Evolutionary conservation across 768 basidiomycete species (phyloP), one percentile per base, ranked within the genome.

Genomic region (Suillus ampliporus): DNA sequence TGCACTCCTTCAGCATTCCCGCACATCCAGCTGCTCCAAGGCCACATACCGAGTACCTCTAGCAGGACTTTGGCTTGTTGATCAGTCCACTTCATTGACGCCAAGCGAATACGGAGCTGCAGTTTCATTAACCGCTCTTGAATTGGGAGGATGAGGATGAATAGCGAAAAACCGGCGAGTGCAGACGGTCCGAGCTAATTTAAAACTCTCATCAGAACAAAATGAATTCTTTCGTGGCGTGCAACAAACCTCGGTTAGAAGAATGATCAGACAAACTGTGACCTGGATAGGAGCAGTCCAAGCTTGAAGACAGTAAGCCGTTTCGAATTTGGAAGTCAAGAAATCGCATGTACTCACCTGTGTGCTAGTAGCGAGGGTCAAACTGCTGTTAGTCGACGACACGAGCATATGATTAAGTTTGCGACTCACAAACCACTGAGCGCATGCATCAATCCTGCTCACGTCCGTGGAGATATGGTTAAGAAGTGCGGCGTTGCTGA

Each of bases 201-300:
- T 60, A 19, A 11, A 58, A 21, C n/a, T 44, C 7, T 50, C 26
- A 54, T 60, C 17, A 13, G 35, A n/a, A 19, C 19, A 6, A 19
- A 13, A n/a, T 43, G 3, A n/a, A 43, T n/a, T 10, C n/a, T 19
- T 8, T 19, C 1, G 6, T n/a, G 23, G 14, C 2, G 13, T 35
- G 28, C 28, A 19, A 71, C 76, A 41, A 61, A 86, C 87, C 76
- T 87, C 80, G 13, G 82, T 79, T 11, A 86, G 74, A n/a, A 89
- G 76, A 57, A 89, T 84, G 54, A 86, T 83, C 41, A 89, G 71
- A 62, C 86, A 88, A 51, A 89, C 77, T 0, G 77, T 76, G 19
- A 86, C 82, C 74, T 90, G 88, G 31, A 89, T 87, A 1, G 88
- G 88, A 2, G 88, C 87, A 0, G 88, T 89, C 88, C 88, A 89